These are phyloP conservation scores for Dactylellina cionopaga DNA, from an alignment of 2,329 filamentous ascomycete species.

Conservation along the genomic window DNA sequence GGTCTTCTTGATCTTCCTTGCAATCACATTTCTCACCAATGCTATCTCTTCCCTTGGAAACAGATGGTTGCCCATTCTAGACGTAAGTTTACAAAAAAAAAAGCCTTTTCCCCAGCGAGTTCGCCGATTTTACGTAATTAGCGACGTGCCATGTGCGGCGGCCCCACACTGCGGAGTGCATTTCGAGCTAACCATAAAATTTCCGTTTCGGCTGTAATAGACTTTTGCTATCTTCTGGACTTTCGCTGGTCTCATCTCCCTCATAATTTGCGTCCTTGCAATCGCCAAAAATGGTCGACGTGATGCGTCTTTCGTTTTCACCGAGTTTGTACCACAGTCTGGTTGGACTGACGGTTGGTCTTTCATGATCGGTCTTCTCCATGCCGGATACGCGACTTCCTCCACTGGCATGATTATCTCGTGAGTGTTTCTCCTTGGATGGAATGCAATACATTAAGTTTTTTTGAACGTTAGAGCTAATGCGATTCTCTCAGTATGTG, in stretches of 20 bases:
- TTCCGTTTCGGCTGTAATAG: constrained; percentile 59
- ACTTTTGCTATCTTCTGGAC: constrained; percentile 80
- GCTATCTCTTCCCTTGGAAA: constrained; percentile 66
- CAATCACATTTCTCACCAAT: constrained; percentile 65
- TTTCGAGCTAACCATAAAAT: constrained; percentile 31
- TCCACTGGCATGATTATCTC: constrained; percentile 83
- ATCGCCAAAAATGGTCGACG: constrained; percentile 75
- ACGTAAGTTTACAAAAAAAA: constrained; percentile 73
- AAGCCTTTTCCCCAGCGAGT: constrained; percentile 53
- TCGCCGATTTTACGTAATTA: constrained; percentile 44
- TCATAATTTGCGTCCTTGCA: constrained; percentile 71
- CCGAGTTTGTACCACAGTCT: constrained; percentile 74
- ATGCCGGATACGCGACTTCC: constrained; percentile 78
- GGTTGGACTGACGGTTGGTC: constrained; percentile 78
- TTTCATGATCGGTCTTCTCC: constrained; percentile 76
- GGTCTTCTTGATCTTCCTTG: constrained; percentile 65
- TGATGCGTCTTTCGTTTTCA: constrained; percentile 72
- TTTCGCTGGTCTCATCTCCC: constrained; percentile 74
- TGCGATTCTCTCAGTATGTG: constrained; percentile 70
- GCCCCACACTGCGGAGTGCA: constrained; percentile 32
- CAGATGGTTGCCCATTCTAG: constrained; percentile 68
- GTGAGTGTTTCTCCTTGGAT: constrained; percentile 63
- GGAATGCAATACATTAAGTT: constrained; percentile 40
- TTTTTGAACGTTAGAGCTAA: constrained; percentile 3
- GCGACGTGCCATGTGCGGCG: constrained; percentile 18